Percentiles rank a stretch among this genome's conserved stretches.
Conservation (phyloP, 2,329 filamentous ascomycete genomes). For the Claviceps africana region DNA sequence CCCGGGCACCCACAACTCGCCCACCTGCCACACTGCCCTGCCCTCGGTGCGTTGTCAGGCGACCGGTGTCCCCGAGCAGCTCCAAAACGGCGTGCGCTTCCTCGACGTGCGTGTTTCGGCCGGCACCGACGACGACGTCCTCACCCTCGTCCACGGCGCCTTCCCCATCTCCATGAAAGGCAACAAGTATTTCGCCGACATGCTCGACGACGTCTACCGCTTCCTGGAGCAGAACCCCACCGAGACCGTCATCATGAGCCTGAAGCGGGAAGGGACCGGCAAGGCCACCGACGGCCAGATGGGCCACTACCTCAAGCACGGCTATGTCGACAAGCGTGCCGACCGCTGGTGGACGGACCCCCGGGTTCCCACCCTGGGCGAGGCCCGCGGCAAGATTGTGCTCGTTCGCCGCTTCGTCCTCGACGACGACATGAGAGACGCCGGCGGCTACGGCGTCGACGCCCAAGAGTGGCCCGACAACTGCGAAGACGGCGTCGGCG, state of each 20-base stretch:
- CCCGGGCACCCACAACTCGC: constrained; percentile 90
- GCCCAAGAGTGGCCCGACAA: constrained; percentile 73
- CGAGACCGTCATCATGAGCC: constrained; percentile 71
- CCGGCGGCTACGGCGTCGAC: constrained; percentile 44
- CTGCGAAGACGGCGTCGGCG: constrained; percentile 57
- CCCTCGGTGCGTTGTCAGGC: constrained; percentile 91
- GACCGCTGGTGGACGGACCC: constrained; percentile 68
- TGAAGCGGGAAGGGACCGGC: constrained; percentile 86
- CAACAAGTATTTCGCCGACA: constrained; percentile 59
- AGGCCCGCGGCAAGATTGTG: constrained; percentile 69
- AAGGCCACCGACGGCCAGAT: constrained; percentile 68
- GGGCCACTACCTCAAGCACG: constrained; percentile 54
- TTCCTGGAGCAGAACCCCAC: constrained; percentile 68
- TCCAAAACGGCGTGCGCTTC: constrained; percentile 84
- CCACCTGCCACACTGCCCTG: constrained; percentile 69
- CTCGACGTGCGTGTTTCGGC: constrained; percentile 70
- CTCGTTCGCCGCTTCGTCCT: constrained; percentile 69
- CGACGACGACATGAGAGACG: constrained; percentile 35
- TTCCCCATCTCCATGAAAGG: constrained; percentile 82
- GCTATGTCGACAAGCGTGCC: constrained; percentile 47
- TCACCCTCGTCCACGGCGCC: constrained; percentile 75
- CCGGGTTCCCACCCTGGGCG: constrained; percentile 62
- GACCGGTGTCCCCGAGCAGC: constrained; percentile 60
- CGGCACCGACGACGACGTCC: constrained; percentile 41
- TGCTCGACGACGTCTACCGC: constrained; percentile 55